phyloP scores from a whole-genome alignment of 495 filamentous ascomycete genomes.

The Hypoxylon lienhwacheense region DNA sequence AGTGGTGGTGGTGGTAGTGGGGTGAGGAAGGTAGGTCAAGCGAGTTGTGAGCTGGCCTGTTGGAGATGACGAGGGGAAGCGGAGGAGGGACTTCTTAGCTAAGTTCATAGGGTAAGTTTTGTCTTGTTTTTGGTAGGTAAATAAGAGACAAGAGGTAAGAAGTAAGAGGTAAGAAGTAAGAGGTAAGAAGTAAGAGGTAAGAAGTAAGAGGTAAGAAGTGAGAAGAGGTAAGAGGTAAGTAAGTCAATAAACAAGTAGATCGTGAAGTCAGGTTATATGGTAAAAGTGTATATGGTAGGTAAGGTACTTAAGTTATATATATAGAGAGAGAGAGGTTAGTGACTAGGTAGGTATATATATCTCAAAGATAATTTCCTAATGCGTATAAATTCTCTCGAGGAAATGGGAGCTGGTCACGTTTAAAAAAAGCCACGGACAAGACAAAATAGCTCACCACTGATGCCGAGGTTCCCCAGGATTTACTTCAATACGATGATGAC shows the following conservation, averaged over 20 bases:
- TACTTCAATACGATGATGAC: slow-evolving; percentile 20
- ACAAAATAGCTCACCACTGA: slow-evolving; percentile 27
- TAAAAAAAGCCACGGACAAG: slow-evolving; percentile 12
- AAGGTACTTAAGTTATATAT: slow-evolving; percentile 3
- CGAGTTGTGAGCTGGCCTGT: too few species aligned
- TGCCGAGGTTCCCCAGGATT: slow-evolving; percentile 28
- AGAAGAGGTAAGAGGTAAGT: too few species aligned
- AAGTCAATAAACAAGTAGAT: too few species aligned
- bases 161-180: not conserved
- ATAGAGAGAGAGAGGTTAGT: not conserved
- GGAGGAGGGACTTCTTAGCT: too few species aligned
- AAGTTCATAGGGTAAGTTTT: slow-evolving; percentile 6
- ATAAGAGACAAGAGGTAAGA: too few species aligned
- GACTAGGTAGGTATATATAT: not conserved
- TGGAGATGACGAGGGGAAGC: too few species aligned
- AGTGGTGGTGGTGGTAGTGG: too few species aligned
- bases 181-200: too few species aligned
- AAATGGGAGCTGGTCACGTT: slow-evolving; percentile 18
- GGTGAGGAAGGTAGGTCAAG: too few species aligned
- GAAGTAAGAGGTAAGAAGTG: too few species aligned
- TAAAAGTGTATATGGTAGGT: slow-evolving; percentile 3
- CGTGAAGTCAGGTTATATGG: too few species aligned
- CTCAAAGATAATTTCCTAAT: slow-evolving; percentile 1
- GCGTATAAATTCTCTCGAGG: not conserved
- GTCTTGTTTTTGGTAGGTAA: slow-evolving; percentile 23